Base-by-base conservation (phyloP, 495 filamentous ascomycete genomes). In the Penicillium maclennaniae region DNA sequence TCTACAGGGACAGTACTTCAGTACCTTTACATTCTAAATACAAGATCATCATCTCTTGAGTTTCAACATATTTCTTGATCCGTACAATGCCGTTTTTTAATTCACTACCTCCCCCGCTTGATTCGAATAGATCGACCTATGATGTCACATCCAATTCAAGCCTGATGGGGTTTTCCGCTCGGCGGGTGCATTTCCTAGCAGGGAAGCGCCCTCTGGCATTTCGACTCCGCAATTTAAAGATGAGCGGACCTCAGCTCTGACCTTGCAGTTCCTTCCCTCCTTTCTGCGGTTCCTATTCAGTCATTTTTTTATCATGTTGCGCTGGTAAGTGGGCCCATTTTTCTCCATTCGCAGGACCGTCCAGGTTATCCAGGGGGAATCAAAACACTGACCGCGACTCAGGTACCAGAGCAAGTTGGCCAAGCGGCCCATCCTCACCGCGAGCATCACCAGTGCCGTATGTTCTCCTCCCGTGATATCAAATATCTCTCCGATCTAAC, bases 351-450 rank as follows among this genome's bases (percentile, higher is more conserved):
- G 5, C 2, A 23, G 23, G 23, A 5, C 5, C 23, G 2, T 23
- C 23, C 5, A 2, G 23, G 23, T 23, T 23, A 5, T 5, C 23
- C 5, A 23, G 23, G 2, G 2, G 23, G 14, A 28, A 40, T 48
- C 49, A 46, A 44, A 25, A 45, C 41, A 23, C 57, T 56, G 26
- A 60, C 49, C 17, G 23, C 14, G 20, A 41, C 28, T 39, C 70
- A 96, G 92, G 92, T 97, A 96, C 75, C 88, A 93, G 73, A 75
- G 84, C 61, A 87, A 84, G 66, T 81, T 97, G 55, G 87, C 87
- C 51, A 81, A 82, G 60, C 81, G 85, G 62, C 92, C 92, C 50
- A 75, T 97, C 52, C 83, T 96, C 60, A 97, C 92, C 8, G 88
- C 95, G 72, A 87, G 85, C 66, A 68, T 95, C 51, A 95, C 90